Base-by-base conservation (phyloP, 2,329 filamentous ascomycete genomes). In the Fusarium goolgardi region DNA sequence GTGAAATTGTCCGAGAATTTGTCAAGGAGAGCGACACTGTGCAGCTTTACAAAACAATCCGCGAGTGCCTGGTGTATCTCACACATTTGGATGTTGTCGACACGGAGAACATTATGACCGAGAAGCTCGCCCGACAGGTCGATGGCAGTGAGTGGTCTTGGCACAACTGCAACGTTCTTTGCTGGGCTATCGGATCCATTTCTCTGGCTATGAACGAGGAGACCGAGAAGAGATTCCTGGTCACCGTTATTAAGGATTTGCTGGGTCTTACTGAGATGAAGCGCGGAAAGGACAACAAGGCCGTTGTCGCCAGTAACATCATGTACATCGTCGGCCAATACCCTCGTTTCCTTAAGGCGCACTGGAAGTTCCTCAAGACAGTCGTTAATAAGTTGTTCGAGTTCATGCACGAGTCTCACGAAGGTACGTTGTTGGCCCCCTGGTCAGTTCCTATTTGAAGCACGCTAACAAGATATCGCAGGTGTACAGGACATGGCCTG, bases 261-360 rank as follows among this genome's bases (percentile, higher is more conserved):
- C 88, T 99, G 29, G 96, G 96, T 2, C 84, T 99, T 57, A 99
- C 96, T 0, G 96, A 99, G 80, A 97, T 97, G 94, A 99, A 99
- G 84, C 92, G 96, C 55, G 96, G 96, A 67, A 99, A 99, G 76
- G 96, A 99, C 83, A 99, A 99, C 86, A 99, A 99, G 79, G 96
- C 96, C 15, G 96, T 99, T 12, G 96, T 99, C 40, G 96, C 96
- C 67, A 97, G 93, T 82, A 99, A 99, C 82, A 99, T 99, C 76
- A 99, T 99, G 96, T 99, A 99, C 79, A 99, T 99, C 81, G 96
- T 99, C 65, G 96, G 96, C 61, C 96, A 99, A 78, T 99, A 99
- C 77, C 96, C 96, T 37, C 92, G 96, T 21, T 99, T 99, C 83
- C 83, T 99, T 74, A 99, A 99, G 83, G 96, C 96, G 2, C 96